Conservation (phyloP, 495 filamentous ascomycete genomes). For the Aspergillus haitiensis region DNA sequence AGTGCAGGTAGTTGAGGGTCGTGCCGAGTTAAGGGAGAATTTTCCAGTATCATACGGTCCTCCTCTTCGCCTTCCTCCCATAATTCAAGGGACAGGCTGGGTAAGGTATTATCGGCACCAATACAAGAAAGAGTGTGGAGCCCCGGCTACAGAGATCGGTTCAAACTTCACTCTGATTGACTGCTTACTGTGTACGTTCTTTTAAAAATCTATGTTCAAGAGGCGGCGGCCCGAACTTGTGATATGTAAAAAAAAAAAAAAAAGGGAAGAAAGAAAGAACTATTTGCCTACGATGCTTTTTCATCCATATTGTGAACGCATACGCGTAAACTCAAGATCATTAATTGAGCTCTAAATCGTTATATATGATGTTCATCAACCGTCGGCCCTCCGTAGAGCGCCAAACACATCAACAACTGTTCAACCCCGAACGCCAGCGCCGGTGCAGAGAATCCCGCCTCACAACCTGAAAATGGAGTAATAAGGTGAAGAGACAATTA, state of each 20-base stretch:
- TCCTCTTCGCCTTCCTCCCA: neutral
- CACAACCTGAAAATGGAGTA: conserved; percentile 9
- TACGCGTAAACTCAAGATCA: conserved; percentile 24
- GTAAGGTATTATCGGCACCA: conserved; percentile 1
- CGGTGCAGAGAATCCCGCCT: conserved; percentile 29
- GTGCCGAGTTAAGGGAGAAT: neutral
- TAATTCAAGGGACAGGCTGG: neutral
- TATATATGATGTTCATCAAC: conserved; percentile 39
- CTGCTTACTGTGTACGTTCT: no score
- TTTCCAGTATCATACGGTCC: neutral
- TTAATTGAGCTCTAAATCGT: conserved; percentile 39
- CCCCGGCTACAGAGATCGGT: neutral
- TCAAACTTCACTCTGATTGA: no score
- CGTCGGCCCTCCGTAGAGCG: conserved; percentile 16
- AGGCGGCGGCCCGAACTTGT: no score
- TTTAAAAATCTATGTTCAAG: no score
- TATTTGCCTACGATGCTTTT: neutral
- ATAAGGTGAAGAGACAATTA: conserved; percentile 21
- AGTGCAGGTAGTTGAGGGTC: neutral
- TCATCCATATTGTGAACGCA: neutral
- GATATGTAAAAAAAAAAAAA: no score
- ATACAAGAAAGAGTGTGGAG: neutral
- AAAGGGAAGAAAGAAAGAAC: neutral
- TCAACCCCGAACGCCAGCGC: conserved; percentile 41
- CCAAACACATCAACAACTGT: conserved; percentile 21